These are phyloP conservation scores for Solanum hybrid DNA, from an alignment of 305 asterid species.

Conservation along the genomic window DNA sequence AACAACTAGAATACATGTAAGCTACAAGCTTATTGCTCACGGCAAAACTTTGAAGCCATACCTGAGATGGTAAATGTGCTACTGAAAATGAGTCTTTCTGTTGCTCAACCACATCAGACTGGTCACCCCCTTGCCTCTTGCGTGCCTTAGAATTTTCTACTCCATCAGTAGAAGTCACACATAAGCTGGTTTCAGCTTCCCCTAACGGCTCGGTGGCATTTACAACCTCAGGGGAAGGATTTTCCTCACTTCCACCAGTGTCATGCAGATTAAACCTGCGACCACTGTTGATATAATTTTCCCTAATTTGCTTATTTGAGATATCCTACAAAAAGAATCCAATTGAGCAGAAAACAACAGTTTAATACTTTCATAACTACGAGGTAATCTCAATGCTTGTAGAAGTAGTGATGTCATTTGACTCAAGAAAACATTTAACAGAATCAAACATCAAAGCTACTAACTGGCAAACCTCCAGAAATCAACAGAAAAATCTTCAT, in stretches of 20 bases:
- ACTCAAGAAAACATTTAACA: not conserved
- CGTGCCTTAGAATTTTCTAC: conserved; percentile 19
- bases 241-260: conserved; percentile 33
- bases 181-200: conserved; percentile 39
- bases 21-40: not conserved
- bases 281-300: conserved; percentile 35
- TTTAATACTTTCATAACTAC: not conserved
- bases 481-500: too few species aligned
- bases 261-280: conserved; percentile 26
- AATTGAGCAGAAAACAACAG: conserved; percentile 4
- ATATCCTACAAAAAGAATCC: conserved; percentile 25
- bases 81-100: conserved; percentile 31
- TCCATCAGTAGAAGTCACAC: conserved; percentile 23
- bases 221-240: conserved; percentile 52
- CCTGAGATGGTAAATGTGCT: conserved; percentile 81
- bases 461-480: not conserved
- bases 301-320: conserved; percentile 12
- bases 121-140: conserved; percentile 12
- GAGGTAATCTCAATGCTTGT: not conserved
- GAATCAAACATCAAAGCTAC: not conserved
- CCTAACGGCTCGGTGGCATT: conserved; percentile 29
- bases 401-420: not conserved
- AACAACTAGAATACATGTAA: not conserved
- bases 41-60: conserved; percentile 18
- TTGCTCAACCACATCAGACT: conserved; percentile 25